These are phyloP conservation scores for Nemania sp. DNA, from an alignment of 2,329 filamentous ascomycete species.

Conservation along the genomic window DNA sequence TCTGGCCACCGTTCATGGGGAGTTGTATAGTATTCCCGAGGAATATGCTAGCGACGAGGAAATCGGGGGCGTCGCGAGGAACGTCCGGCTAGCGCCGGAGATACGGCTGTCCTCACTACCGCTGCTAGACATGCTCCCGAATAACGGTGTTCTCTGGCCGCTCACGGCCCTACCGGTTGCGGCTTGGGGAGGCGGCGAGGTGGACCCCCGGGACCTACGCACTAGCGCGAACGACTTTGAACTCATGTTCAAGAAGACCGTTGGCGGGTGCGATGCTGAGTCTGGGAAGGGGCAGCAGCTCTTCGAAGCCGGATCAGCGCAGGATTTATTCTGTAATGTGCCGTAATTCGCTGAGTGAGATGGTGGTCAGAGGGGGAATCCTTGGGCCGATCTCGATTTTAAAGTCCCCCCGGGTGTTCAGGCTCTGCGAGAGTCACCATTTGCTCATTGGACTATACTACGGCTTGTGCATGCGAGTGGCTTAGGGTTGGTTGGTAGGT, in stretches of 20 bases:
- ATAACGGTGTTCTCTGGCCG: constrained; percentile 57
- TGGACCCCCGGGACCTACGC: constrained; percentile 56
- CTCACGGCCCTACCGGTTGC: constrained; percentile 68
- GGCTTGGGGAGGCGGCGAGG: constrained; percentile 70
- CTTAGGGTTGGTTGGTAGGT: neutral
- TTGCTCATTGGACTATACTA: constrained; percentile 7
- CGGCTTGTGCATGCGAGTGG: neutral
- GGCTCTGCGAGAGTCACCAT: neutral
- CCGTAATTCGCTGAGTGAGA: constrained; percentile 29
- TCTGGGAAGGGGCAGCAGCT: constrained; percentile 48
- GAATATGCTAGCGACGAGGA: constrained; percentile 62
- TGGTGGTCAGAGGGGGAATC: neutral
- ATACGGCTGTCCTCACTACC: constrained; percentile 59
- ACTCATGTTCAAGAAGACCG: constrained; percentile 67
- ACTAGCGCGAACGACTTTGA: constrained; percentile 65
- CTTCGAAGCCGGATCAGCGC: constrained; percentile 54
- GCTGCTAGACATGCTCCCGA: constrained; percentile 63
- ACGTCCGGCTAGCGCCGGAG: constrained; percentile 45
- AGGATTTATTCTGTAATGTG: constrained; percentile 75
- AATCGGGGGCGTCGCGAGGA: constrained; percentile 45
- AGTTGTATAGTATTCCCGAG: constrained; percentile 79
- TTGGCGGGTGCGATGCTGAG: constrained; percentile 72
- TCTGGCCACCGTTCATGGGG: constrained; percentile 80
- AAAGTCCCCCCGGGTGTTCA: neutral
- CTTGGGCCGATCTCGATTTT: neutral